phyloP scores from a whole-genome alignment of 1,284 basidiomycete species.

The Ganoderma lucidum region DNA sequence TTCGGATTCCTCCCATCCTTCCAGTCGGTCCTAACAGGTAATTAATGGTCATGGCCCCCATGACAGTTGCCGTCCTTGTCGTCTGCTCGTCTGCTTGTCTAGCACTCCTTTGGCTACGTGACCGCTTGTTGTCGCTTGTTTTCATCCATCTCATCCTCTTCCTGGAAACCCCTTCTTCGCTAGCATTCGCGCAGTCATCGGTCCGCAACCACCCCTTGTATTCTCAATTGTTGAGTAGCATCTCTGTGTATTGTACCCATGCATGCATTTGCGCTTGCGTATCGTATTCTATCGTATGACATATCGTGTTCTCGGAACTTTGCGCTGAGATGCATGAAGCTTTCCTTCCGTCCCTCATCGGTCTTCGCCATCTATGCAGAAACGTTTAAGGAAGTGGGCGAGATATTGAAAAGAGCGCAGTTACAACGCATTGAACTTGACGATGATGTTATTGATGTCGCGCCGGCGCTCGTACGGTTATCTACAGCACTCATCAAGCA shows the following conservation, averaged over 20 bases:
- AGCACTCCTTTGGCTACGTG: constrained; percentile 26
- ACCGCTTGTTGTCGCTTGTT: constrained; percentile 17
- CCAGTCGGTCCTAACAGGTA: constrained; percentile 29
- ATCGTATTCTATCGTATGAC: constrained; percentile 12
- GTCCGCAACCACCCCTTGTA: constrained; percentile 13
- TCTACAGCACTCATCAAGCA: neutral
- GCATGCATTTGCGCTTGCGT: constrained; percentile 12
- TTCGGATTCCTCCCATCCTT: constrained; percentile 28
- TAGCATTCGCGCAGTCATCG: constrained; percentile 6
- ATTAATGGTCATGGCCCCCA: constrained; percentile 17
- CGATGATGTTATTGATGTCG: neutral
- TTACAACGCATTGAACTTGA: neutral
- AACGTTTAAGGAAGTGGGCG: neutral
- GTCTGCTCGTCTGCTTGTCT: constrained; percentile 24
- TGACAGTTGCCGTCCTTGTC: constrained; percentile 5
- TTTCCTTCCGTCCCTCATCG: neutral
- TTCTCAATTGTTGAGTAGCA: constrained; percentile 22
- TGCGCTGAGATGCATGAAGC: neutral
- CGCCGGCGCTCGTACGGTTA: neutral
- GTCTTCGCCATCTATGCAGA: neutral
- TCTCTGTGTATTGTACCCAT: constrained; percentile 31
- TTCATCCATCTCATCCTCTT: constrained; percentile 4
- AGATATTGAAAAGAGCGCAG: neutral
- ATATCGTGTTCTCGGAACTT: neutral
- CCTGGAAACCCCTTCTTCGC: constrained; percentile 17